Percentiles rank a stretch among this genome's conserved stretches.
Evolutionary conservation across 768 basidiomycete genomes (phyloP).

Genomic region (Russula olivacea): DNA sequence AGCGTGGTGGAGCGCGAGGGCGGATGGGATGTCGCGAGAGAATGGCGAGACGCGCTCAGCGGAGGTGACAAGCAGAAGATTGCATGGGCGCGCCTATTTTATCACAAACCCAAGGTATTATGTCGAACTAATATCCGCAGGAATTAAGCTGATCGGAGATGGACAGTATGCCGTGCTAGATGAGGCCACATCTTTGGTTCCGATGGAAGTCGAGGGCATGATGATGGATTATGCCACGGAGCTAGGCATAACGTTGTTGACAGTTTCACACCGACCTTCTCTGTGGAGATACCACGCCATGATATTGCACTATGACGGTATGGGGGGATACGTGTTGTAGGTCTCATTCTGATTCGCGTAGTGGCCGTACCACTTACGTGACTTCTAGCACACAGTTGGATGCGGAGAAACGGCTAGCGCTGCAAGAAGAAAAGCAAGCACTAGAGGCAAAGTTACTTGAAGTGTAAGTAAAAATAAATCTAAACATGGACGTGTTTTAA

Average conservation of each 20-base stretch:
- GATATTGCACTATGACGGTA: constrained; percentile 88
- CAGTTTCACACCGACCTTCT: constrained; percentile 92
- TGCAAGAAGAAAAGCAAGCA: constrained; percentile 92
- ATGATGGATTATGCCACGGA: constrained; percentile 93
- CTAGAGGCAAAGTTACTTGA: constrained; percentile 81
- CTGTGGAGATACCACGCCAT: constrained; percentile 89
- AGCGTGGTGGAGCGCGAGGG: constrained; percentile 87
- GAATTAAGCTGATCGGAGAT: constrained; percentile 11
- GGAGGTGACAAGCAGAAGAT: constrained; percentile 97
- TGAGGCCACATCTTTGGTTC: constrained; percentile 93
- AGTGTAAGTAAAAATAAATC: constrained; percentile 50
- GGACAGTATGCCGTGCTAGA: constrained; percentile 89
- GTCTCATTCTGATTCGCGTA: constrained; percentile 30
- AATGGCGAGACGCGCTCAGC: constrained; percentile 91
- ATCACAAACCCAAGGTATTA: constrained; percentile 83
- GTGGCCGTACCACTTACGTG: not conserved
- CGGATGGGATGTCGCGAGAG: constrained; percentile 86
- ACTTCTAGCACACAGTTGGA: constrained; percentile 72
- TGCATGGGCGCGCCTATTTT: constrained; percentile 95
- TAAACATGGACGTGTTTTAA: constrained; percentile 7
- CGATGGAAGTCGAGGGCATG: constrained; percentile 82
- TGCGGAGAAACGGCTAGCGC: constrained; percentile 78
- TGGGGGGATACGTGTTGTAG: constrained; percentile 93
- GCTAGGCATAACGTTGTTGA: constrained; percentile 86
- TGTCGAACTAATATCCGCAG: not conserved